Base-by-base conservation (phyloP, 768 basidiomycete genomes). In the Pleurotus pulmonarius region DNA sequence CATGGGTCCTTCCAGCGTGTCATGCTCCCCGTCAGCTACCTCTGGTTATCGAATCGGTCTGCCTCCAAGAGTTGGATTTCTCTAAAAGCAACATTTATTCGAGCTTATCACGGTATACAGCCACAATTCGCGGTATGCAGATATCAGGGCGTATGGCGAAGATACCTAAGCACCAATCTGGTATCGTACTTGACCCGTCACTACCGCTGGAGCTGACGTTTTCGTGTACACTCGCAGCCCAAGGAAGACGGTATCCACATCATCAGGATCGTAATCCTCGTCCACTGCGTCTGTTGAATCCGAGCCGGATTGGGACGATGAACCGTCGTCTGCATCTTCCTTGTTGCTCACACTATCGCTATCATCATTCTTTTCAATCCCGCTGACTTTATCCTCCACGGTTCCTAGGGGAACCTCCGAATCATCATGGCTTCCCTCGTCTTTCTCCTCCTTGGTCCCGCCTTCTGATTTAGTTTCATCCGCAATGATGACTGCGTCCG, bases 181-280 rank as follows among this genome's bases (percentile, higher is more conserved):
- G 40, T 65, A 61, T 60, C 71, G 63, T 45, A 73, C 48, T 62
- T 74, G 72, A 12, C 73, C 73, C 13, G 55, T 63, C 2, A 75
- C 61, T 8, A 64, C 63, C 13, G 66, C 72, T 25, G 65, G 59
- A 3, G 67, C 65, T 9, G 69, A 62, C 53, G 61, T 66, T n/a
- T 71, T 65, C n/a, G 74, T 75, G 54, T 77, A 77, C 3, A 77
- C 75, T 25, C 71, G 65, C 49, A 75, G 56, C 2, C 75, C 74
- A 9, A 76, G 58, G 47, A 70, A 67, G 2, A 73, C 39, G 34
- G 67, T 60, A 22, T 52, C n/a, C 4, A 40, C 49, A 18, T 52
- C 49, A 22, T 52, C 49, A 16, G 16, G 9, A 3, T 9, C 12
- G 46, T 47, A 18, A 13, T 47, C 46, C 13, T 13, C 18, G 18